Evolutionary conservation across 257 asterid genomes (phyloP).

Genomic region (Solanum chilense): DNA sequence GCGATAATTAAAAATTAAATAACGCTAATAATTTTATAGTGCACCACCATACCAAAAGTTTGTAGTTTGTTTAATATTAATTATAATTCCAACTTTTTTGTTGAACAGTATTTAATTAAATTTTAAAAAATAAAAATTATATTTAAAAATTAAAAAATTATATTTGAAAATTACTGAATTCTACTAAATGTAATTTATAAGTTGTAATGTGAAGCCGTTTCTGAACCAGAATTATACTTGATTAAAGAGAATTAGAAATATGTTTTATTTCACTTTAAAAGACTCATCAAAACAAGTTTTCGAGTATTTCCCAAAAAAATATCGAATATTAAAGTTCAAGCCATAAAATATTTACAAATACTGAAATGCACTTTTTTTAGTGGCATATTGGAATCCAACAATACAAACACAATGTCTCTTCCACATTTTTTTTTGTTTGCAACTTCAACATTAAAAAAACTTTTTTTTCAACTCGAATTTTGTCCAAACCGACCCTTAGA

Average conservation of each 20-base stretch:
- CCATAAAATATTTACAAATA: background rate
- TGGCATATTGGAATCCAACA: background rate
- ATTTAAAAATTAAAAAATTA: too few species aligned
- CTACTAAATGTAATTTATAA: background rate
- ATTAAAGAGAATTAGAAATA: background rate
- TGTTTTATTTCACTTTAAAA: background rate
- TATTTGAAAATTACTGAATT: background rate
- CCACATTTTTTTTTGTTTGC: constrained; percentile 11
- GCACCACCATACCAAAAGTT: too few species aligned
- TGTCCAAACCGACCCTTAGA: background rate
- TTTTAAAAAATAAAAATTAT: too few species aligned
- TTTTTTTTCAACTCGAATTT: background rate
- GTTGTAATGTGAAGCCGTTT: background rate
- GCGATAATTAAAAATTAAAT: too few species aligned
- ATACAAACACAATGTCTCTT: background rate
- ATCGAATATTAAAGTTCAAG: background rate
- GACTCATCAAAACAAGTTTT: background rate
- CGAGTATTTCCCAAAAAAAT: background rate
- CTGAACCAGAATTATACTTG: background rate
- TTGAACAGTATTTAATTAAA: too few species aligned
- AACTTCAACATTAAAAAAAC: background rate
- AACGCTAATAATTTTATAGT: too few species aligned
- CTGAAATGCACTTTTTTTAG: background rate
- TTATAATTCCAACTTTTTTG: too few species aligned
- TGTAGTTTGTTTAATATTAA: too few species aligned